Conservation (phyloP, 139 green algal species). For the Dunaliella primolecta region DNA sequence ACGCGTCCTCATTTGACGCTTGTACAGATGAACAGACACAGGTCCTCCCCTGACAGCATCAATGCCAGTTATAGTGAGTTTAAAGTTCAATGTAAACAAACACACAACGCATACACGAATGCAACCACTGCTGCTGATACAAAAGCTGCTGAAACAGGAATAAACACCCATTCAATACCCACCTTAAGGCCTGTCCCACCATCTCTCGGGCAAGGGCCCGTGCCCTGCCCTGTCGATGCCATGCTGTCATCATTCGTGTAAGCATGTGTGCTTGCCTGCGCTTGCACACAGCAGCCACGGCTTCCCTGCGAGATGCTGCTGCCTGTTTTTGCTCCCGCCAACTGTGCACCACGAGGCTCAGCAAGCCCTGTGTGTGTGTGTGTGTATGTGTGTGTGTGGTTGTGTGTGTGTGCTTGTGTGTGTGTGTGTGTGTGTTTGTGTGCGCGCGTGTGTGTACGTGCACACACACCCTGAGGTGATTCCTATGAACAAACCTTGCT, state of each 20-base stretch:
- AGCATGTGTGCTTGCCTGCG: not conserved
- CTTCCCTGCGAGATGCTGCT: not conserved
- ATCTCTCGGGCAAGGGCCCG: not conserved
- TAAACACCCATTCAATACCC: too few species aligned
- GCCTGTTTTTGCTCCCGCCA: not conserved
- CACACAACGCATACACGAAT: too few species aligned
- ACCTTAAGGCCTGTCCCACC: not conserved
- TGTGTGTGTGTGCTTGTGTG: not conserved
- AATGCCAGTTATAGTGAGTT: too few species aligned
- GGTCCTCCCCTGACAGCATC: too few species aligned
- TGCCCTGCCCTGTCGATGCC: not conserved
- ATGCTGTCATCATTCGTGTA: not conserved
- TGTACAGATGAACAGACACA: too few species aligned
- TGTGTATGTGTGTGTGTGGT: not conserved
- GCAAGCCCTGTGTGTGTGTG: not conserved
- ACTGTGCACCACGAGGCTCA: not conserved
- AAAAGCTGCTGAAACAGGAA: too few species aligned
- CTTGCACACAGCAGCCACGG: not conserved
- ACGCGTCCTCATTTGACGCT: too few species aligned
- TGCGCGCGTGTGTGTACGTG: not conserved
- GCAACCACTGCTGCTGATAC: too few species aligned
- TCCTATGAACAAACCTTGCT: too few species aligned
- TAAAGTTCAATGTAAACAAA: too few species aligned
- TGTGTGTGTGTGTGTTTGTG: not conserved
- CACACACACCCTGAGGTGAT: too few species aligned